A percentile compares a stretch with the other conserved stretches of the same genome.
phyloP scores from a whole-genome alignment of 2,329 filamentous ascomycete genomes.

The Fusarium circinatum region DNA sequence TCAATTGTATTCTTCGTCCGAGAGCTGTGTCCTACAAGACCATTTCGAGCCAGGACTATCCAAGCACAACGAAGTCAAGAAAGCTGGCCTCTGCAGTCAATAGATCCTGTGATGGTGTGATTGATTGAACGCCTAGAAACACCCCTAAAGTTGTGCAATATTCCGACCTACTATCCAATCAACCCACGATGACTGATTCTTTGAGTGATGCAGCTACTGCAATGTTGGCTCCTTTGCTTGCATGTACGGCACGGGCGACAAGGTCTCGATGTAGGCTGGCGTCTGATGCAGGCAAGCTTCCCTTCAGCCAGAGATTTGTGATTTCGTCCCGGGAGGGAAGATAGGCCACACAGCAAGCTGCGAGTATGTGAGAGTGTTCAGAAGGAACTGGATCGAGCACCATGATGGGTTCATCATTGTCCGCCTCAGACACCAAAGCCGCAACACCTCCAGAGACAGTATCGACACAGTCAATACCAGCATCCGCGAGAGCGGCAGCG shows the following conservation, averaged over 20 bases:
- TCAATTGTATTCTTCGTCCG: background rate
- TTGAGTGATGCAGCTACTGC: slow-evolving; percentile 48
- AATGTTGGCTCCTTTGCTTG: slow-evolving; percentile 51
- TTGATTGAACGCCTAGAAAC: background rate
- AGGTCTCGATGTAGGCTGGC: slow-evolving; percentile 47
- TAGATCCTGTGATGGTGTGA: background rate
- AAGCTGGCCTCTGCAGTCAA: background rate
- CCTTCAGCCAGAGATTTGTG: slow-evolving; percentile 94
- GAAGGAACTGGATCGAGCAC: slow-evolving; percentile 85
- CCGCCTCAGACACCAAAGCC: slow-evolving; percentile 69
- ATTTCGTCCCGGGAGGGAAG: slow-evolving; percentile 88
- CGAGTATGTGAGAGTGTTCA: slow-evolving; percentile 80
- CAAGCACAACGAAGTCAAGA: background rate
- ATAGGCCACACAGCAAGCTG: slow-evolving; percentile 91
- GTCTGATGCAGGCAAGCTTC: slow-evolving; percentile 61
- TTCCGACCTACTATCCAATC: background rate
- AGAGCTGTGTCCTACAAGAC: background rate
- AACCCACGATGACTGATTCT: slow-evolving; percentile 48
- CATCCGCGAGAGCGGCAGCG: slow-evolving; percentile 91
- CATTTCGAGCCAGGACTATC: background rate
- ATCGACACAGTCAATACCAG: slow-evolving; percentile 95
- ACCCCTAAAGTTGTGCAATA: background rate
- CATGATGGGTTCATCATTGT: slow-evolving; percentile 54
- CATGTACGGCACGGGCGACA: slow-evolving; percentile 54
- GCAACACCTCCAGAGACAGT: slow-evolving; percentile 90